Conservation (phyloP, 805 yeast species). For the Candida ficus region DNA sequence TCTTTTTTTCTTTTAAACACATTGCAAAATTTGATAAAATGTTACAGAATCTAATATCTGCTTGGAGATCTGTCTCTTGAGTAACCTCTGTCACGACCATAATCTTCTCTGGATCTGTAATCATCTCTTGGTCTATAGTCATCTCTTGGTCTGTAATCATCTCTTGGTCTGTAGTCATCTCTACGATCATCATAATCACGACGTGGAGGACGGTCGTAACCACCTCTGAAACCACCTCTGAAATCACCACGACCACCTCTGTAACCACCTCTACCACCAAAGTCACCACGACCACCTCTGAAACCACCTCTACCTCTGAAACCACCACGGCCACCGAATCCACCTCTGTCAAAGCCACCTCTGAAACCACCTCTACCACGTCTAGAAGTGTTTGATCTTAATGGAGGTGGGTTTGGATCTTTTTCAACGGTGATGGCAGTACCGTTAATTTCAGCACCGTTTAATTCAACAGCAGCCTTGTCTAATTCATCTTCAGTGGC, state of each 20-base stretch:
- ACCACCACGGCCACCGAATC: conserved; percentile 4
- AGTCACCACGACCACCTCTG: conserved; percentile 8
- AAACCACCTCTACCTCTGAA: conserved; percentile 4
- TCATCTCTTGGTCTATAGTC: too few species aligned
- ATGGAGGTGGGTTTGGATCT: conserved; percentile 54
- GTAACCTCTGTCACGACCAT: conserved; percentile 37
- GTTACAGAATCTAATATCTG: conserved; percentile 42
- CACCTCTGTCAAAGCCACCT: conserved; percentile 38
- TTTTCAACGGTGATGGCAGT: conserved; percentile 68
- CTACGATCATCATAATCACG: conserved; percentile 11
- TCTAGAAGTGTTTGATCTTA: conserved; percentile 41
- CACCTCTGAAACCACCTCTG: conserved; percentile 4
- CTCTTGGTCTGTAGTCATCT: conserved; percentile 29
- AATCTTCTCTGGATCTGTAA: conserved; percentile 33
- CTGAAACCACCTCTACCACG: conserved; percentile 33
- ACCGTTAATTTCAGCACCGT: conserved; percentile 69
- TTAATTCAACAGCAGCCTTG: conserved; percentile 67
- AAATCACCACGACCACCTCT: conserved; percentile 18
- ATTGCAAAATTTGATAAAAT: neutral
- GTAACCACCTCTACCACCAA: conserved; percentile 18
- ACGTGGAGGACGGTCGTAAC: conserved; percentile 12
- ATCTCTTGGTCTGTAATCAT: too few species aligned
- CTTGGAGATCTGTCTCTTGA: conserved; percentile 75
- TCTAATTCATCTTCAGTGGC: conserved; percentile 68
- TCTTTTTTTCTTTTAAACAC: neutral